Base-by-base conservation (phyloP, 371 early-diverging fungal species). In the Mycotypha africana region DNA sequence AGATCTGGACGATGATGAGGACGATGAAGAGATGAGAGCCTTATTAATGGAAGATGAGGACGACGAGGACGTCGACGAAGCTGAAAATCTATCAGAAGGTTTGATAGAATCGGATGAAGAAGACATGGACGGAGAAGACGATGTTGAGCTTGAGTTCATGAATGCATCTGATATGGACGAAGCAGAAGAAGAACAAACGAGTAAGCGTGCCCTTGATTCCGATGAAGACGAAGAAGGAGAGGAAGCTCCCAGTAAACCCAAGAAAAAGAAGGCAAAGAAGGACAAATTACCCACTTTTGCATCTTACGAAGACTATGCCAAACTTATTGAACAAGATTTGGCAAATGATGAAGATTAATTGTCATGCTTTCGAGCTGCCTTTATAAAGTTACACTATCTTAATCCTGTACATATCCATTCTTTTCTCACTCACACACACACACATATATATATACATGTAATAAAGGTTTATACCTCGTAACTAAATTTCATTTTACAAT, bases 241-340 rank as follows among this genome's bases (percentile, higher is more conserved):
- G 35, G 35, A 45, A 7, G 33, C 26, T 1, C n/a, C 15, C 24
- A 42, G 37, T 31, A 34, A 48, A 25, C 58, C 49, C 38, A 50
- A 51, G 42, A 69, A 57, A 66, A 81, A 82, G 63, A 70, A 73
- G 46, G 71, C 71, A 63, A 80, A 80, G 68, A 55, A 43, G 25
- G 49, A 71, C 49, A 71, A 73, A 61, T 49, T 86, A 54, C 88
- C 88, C 23, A 76, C 81, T 31, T 82, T 88, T 56, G 88, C 82
- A 15, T 78, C 84, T 17, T 77, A 73, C 53, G 86, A 88, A 48
- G 88, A 88, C 43, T 88, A 88, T 60, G 85, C 83, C 20, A 53
- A 51, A 24, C 49, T 65, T 26, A 56, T 65, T 40, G 65, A 65
- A 32, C 49, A 58, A 33, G 58, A 60, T 12, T 44, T 38, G 22